phyloP scores from a whole-genome alignment of 208 protist genomes.

The Crithidia brevicula region DNA sequence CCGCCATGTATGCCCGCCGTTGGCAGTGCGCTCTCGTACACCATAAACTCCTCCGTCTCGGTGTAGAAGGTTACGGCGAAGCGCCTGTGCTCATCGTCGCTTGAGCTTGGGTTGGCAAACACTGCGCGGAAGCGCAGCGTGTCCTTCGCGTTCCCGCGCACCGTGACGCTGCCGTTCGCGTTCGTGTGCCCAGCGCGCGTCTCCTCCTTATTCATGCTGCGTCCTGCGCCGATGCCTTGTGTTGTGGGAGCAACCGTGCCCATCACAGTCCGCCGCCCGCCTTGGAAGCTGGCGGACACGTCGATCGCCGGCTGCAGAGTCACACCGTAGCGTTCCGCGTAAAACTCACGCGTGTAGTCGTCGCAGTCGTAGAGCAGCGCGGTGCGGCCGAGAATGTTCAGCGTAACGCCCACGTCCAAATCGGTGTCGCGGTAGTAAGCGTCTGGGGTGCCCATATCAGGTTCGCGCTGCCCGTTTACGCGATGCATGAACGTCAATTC shows the following conservation, averaged over 20 bases:
- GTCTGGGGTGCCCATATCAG: constrained; percentile 62
- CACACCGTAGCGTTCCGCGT: constrained; percentile 62
- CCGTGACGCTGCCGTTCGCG: background rate
- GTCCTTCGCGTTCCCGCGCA: constrained; percentile 30
- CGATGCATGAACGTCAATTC: constrained; percentile 87
- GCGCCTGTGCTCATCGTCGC: constrained; percentile 61
- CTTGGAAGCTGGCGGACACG: constrained; percentile 46
- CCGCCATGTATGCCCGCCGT: constrained; percentile 83
- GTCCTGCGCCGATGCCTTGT: constrained; percentile 36
- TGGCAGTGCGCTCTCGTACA: constrained; percentile 68
- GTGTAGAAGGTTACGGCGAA: constrained; percentile 88
- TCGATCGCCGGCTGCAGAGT: constrained; percentile 54
- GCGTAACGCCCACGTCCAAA: constrained; percentile 74
- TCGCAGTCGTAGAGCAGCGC: constrained; percentile 95
- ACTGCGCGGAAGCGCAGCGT: constrained; percentile 78
- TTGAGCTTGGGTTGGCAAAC: constrained; percentile 50
- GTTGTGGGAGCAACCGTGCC: constrained; percentile 28
- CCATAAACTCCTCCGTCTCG: constrained; percentile 88
- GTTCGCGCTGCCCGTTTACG: constrained; percentile 81
- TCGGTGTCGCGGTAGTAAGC: constrained; percentile 87
- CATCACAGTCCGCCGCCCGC: constrained; percentile 37
- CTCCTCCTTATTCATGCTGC: constrained; percentile 28
- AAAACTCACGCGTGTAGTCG: constrained; percentile 93
- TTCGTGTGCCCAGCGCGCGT: constrained; percentile 4
- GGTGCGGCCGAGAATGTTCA: constrained; percentile 84